These are phyloP conservation scores for Cryphonectria naterciae DNA, from an alignment of 2,329 filamentous ascomycete species.

Conservation along the genomic window DNA sequence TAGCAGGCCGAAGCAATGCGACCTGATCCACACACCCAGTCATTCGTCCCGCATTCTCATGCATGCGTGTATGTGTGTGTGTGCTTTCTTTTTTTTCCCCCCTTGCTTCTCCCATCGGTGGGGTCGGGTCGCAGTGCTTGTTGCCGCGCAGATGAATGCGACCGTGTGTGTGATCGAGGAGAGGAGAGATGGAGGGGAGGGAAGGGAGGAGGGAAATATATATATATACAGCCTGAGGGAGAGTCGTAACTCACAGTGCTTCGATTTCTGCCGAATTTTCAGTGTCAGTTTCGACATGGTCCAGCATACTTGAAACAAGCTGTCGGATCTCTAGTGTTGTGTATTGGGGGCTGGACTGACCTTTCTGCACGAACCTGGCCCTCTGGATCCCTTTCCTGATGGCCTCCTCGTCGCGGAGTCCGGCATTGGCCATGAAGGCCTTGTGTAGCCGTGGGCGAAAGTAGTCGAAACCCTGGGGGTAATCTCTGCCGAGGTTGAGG, in stretches of 20 bases:
- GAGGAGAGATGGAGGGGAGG: neutral
- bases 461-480: conserved; percentile 81
- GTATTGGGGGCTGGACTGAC: conserved; percentile 46
- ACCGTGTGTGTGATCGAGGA: neutral
- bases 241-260: conserved; percentile 71
- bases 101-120: neutral
- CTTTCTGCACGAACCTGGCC: conserved; percentile 90
- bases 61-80: neutral
- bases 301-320: neutral
- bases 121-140: neutral
- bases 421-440: conserved; percentile 79
- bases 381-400: conserved; percentile 76
- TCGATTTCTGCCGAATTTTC: conserved; percentile 71
- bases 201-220: neutral
- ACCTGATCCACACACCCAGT: neutral
- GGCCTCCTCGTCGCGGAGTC: conserved; percentile 70
- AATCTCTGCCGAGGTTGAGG: conserved; percentile 81
- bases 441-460: conserved; percentile 81
- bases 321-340: too few relatives aligned
- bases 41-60: neutral
- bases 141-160: neutral
- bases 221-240: neutral
- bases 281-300: conserved; percentile 18
- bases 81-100: neutral
- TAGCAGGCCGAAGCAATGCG: neutral